Evolutionary conservation across 352 stramenopile genomes (phyloP).

Genomic region (Globisporangium nodosum): DNA sequence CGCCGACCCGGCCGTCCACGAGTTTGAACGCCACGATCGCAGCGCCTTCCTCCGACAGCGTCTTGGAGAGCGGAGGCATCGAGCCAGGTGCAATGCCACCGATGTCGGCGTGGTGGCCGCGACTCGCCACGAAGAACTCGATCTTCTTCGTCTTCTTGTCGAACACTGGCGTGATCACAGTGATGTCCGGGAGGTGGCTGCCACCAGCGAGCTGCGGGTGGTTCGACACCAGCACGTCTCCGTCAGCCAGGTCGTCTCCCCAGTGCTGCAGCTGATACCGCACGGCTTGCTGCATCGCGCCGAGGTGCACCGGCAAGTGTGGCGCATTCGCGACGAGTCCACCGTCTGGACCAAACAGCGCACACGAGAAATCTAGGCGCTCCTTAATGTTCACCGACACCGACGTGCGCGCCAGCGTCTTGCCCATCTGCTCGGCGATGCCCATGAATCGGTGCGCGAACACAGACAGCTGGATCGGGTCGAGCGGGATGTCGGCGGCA

Average conservation of each 20-base stretch:
- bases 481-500: conserved; percentile 47
- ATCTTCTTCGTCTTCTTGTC: conserved; percentile 85
- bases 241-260: conserved; percentile 90
- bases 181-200: conserved; percentile 98
- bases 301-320: conserved; percentile 98
- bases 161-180: conserved; percentile 99
- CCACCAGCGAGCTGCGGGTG: conserved; percentile 98
- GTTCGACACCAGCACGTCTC: conserved; percentile 98
- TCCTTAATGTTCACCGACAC: conserved; percentile 99
- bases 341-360: conserved; percentile 96
- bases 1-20: conserved; percentile 87
- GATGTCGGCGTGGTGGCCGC: conserved; percentile 98
- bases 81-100: conserved; percentile 94
- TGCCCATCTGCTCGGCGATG: conserved; percentile 99
- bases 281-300: conserved; percentile 98
- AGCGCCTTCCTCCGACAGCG: conserved; percentile 95
- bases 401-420: conserved; percentile 94
- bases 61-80: conserved; percentile 95
- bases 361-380: conserved; percentile 98
- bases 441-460: conserved; percentile 99
- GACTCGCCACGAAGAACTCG: conserved; percentile 97
- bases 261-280: conserved; percentile 91
- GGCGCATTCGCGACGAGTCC: conserved; percentile 99
- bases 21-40: conserved; percentile 99
- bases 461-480: conserved; percentile 96